A percentile compares a stretch with the other conserved stretches of the same genome.
Conservation (phyloP, 1,284 basidiomycete species). For the Apiotrichum montevideense region DNA sequence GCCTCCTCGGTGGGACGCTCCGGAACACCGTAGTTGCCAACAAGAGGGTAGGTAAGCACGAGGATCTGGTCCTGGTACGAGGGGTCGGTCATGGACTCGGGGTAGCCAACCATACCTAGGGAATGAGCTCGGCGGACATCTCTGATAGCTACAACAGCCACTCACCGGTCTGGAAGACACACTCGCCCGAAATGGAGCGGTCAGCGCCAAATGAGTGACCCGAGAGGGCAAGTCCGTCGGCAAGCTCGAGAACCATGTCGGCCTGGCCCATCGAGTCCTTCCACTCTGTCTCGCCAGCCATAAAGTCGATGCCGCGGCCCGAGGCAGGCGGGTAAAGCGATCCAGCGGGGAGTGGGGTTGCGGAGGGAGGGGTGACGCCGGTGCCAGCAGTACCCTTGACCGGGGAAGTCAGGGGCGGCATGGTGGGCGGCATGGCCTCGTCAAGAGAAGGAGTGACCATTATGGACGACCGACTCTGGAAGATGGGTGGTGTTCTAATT, state of each 20-base stretch:
- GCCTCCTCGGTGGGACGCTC: slow-evolving; percentile 53
- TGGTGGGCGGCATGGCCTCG: slow-evolving; percentile 3
- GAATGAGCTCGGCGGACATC: background rate
- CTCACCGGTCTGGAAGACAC: slow-evolving; percentile 98
- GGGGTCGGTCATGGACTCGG: slow-evolving; percentile 96
- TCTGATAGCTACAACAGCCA: slow-evolving; percentile 6
- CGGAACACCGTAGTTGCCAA: slow-evolving; percentile 99
- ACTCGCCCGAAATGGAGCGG: slow-evolving; percentile 93
- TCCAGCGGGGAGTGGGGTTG: slow-evolving; percentile 21
- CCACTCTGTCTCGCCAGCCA: slow-evolving; percentile 37
- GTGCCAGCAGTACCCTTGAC: slow-evolving; percentile 4
- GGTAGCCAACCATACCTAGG: slow-evolving; percentile 96
- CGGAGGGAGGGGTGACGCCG: slow-evolving; percentile 2
- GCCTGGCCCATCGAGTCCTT: slow-evolving; percentile 39
- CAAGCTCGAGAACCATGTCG: slow-evolving; percentile 74
- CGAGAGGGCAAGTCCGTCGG: slow-evolving; percentile 79
- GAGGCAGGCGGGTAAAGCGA: slow-evolving; percentile 46
- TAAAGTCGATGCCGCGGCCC: slow-evolving; percentile 40
- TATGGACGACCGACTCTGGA: slow-evolving; percentile 2
- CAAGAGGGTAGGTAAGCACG: slow-evolving; percentile 90
- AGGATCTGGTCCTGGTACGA: slow-evolving; percentile 99
- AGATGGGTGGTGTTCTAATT: background rate
- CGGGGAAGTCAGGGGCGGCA: slow-evolving; percentile 22
- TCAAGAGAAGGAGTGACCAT: slow-evolving; percentile 17
- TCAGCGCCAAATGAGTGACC: slow-evolving; percentile 93